A percentile compares a stretch with the other conserved stretches of the same genome.
Conservation (phyloP, 768 basidiomycete species). For the Chalciporus chontae region DNA sequence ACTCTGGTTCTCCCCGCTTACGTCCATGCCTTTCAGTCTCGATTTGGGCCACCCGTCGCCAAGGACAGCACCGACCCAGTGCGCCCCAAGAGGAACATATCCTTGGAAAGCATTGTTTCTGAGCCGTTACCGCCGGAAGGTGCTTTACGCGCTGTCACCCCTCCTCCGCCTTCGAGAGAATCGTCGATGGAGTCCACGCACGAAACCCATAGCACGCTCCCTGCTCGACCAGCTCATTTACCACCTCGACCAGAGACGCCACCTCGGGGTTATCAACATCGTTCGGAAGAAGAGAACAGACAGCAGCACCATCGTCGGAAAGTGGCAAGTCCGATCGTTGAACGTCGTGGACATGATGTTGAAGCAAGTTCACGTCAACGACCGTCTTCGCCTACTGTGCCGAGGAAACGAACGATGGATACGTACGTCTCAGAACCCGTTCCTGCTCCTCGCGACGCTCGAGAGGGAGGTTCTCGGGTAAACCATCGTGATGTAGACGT, state of each 20-base stretch:
- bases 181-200: slow-evolving; percentile 23
- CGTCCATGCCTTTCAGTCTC: slow-evolving; percentile 19
- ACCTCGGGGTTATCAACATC: slow-evolving; percentile 8
- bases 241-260: slow-evolving; percentile 23
- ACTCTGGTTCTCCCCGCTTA: neutral
- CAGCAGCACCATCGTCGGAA: neutral
- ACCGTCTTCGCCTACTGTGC: slow-evolving; percentile 1
- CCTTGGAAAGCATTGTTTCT: slow-evolving; percentile 17
- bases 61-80: slow-evolving; percentile 16
- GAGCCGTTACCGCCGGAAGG: slow-evolving; percentile 13
- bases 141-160: slow-evolving; percentile 18
- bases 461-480: slow-evolving; percentile 8
- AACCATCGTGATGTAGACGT: slow-evolving; percentile 10
- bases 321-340: neutral
- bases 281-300: slow-evolving; percentile 8
- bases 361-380: slow-evolving; percentile 8
- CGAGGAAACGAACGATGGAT: slow-evolving; percentile 10
- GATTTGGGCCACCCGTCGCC: slow-evolving; percentile 30
- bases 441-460: slow-evolving; percentile 9
- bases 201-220: slow-evolving; percentile 1
- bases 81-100: slow-evolving; percentile 2
- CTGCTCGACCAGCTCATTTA: slow-evolving; percentile 16
- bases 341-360: slow-evolving; percentile 1
- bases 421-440: slow-evolving; percentile 3
- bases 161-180: slow-evolving; percentile 30